Base-by-base conservation (phyloP, 176 grass and related monocot genomes). In the Phragmites australis region DNA sequence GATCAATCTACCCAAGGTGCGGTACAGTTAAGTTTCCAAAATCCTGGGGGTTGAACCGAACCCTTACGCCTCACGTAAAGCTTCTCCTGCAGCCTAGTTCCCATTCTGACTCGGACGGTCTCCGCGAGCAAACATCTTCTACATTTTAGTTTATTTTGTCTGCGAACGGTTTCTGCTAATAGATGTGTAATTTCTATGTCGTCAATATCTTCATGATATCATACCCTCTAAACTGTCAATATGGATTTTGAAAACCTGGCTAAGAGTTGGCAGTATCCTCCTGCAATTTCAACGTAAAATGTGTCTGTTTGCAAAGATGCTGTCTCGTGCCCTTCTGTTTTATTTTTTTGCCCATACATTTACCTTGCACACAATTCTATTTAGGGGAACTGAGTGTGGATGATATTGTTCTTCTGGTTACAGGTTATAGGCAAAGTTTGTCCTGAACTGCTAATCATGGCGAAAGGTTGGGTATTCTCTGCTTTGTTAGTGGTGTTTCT, bases 391-490 rank as follows among this genome's bases (percentile, higher is more conserved):
- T 74, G 41, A 68, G 6, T 2, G 18, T 77, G 27, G 4, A 64
- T 77, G n/a, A 43, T 56, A 14, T 39, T 76, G 1, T n/a, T 18
- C 25, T 76, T 76, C 85, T 72, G 27, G 43, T 68, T 82, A 55
- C 88, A 91, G 92, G 74, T 70, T 68, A 70, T 68, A 72, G 22
- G 60, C 31, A 55, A 46, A 73, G 37, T 52, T 76, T 82, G 18
- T 41, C 67, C 6, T 50, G 41, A 76, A 67, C 57, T 83, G 37
- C 47, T 62, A 75, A 59, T 71, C 84, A 95, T 95, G 93, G 79
- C 79, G 37, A 90, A 79, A 52, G 54, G 68, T 47, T 75, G 80
- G 55, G 59, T 82, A 48, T 60, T 75, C 77, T 89, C 77, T 85
- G 78, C 72, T 65, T 32, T 85, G 65, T 40, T 85, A 65, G 46